phyloP scores from a whole-genome alignment of 108 stramenopile genomes.

The Nannochloropsis salina region DNA sequence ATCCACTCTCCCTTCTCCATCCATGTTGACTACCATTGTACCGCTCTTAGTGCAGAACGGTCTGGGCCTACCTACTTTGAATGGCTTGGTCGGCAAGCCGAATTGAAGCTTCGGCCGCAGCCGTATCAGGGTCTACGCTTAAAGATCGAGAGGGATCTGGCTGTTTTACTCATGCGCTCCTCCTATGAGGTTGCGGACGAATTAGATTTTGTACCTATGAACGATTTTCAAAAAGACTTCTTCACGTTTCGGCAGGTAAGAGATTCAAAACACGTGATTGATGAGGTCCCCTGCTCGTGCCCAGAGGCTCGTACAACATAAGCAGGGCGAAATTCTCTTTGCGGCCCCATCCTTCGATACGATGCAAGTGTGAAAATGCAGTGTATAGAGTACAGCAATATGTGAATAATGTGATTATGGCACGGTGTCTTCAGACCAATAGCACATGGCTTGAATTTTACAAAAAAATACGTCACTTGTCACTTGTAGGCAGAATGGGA shows the following conservation, averaged over 20 bases:
- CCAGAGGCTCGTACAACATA: no score
- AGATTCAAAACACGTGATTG: no score
- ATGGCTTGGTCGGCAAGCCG: constrained; percentile 13
- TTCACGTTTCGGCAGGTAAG: constrained; percentile 40
- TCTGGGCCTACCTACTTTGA: not conserved
- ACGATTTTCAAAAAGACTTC: constrained; percentile 45
- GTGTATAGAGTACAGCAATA: no score
- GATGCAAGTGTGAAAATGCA: no score
- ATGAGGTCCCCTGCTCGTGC: no score
- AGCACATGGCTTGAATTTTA: no score
- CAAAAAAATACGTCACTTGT: no score
- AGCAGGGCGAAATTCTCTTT: no score
- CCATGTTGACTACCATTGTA: not conserved
- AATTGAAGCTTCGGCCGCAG: not conserved
- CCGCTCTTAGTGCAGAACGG: not conserved
- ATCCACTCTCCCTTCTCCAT: not conserved
- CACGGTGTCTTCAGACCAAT: no score
- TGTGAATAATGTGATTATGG: no score
- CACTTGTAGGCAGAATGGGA: not conserved
- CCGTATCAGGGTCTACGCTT: not conserved
- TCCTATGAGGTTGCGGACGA: constrained; percentile 45
- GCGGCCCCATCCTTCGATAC: no score
- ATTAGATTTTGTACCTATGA: constrained; percentile 46
- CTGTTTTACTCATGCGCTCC: constrained; percentile 47
- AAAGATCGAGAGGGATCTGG: constrained; percentile 32